Base-by-base conservation (phyloP, 805 yeast species). In the Candida patagonica region DNA sequence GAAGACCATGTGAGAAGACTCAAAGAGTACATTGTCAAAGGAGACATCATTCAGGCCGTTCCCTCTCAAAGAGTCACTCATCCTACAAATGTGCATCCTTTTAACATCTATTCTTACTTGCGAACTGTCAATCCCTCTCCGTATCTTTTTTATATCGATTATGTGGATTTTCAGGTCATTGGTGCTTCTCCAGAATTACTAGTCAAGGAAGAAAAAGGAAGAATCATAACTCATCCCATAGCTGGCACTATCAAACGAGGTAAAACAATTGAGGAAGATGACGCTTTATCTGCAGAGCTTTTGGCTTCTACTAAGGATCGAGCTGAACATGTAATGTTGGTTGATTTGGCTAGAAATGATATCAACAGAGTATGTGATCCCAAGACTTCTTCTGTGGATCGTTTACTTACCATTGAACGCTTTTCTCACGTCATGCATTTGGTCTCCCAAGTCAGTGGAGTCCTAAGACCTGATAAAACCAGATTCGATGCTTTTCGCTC, bases 251-350 rank as follows among this genome's bases (percentile, higher is more conserved):
- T 92, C 43, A 74, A 68, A 50, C 76, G 99, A 55, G 99, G 99
- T 37, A 73, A 75, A 51, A 86, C 97, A 7, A 67, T 78, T 19
- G 94, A 86, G 53, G 97, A 92, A 60, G 99, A 92, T 54, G 95
- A 88, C 56, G 65, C 63, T 45, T 70, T 87, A 39, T 96, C 97
- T 2, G 68, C 68, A 12, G 74, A 76, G 41, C 72, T 92, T 49
- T 70, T 83, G 53, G 63, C 78, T 7, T 82, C 94, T 12, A 65
- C 79, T 48, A 92, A 92, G 56, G 99, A 92, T 61, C 75, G 96
- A 35, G 96, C 98, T 1, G 99, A 92, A 63, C 99, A 92, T 61
- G 92, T 92, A 41, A 92, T 92, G 99, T 75, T 92, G 61, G 99
- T 92, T 15, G 99, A 92, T 62, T 71, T 92, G 55, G 98, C 98